A percentile compares a stretch with the other conserved stretches of the same genome.
Evolutionary conservation across 345 rosid genomes (phyloP).

Genomic region (Aquilaria sinensis): DNA sequence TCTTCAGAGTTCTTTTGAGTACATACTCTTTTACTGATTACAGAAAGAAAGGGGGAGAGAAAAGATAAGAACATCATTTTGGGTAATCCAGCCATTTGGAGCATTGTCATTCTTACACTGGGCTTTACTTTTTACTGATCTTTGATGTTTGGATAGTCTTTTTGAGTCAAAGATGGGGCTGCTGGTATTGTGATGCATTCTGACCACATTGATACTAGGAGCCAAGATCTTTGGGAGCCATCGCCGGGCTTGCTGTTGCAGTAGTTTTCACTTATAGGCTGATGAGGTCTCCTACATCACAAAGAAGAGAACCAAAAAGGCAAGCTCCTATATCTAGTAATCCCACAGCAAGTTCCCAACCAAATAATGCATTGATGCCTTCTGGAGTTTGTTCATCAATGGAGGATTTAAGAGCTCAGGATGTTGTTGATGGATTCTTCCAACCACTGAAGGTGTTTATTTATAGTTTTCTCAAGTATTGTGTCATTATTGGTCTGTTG

Average conservation of each 20-base stretch:
- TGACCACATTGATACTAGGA: conserved; percentile 34
- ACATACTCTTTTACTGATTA: no score
- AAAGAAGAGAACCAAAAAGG: conserved; percentile 63
- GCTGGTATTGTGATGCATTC: background rate
- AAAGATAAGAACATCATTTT: no score
- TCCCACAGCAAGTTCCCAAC: conserved; percentile 28
- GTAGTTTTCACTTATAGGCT: conserved; percentile 74
- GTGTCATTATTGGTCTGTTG: background rate
- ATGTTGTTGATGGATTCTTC: conserved; percentile 72
- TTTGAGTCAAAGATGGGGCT: no score
- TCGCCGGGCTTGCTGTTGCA: conserved; percentile 86
- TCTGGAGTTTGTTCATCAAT: conserved; percentile 40
- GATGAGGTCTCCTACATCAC: conserved; percentile 52
- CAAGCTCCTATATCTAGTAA: conserved; percentile 39
- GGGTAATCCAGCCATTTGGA: no score
- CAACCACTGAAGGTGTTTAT: conserved; percentile 67
- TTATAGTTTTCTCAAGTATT: background rate
- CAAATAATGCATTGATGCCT: conserved; percentile 24
- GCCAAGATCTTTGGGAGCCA: conserved; percentile 73
- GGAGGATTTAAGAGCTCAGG: conserved; percentile 59
- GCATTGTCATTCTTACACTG: no score
- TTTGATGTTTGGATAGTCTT: background rate
- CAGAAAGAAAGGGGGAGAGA: no score
- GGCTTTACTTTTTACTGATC: no score
- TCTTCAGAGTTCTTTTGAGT: no score